Evolutionary conservation across 352 stramenopile species (phyloP).

Genomic region (Pythium myriotylum): DNA sequence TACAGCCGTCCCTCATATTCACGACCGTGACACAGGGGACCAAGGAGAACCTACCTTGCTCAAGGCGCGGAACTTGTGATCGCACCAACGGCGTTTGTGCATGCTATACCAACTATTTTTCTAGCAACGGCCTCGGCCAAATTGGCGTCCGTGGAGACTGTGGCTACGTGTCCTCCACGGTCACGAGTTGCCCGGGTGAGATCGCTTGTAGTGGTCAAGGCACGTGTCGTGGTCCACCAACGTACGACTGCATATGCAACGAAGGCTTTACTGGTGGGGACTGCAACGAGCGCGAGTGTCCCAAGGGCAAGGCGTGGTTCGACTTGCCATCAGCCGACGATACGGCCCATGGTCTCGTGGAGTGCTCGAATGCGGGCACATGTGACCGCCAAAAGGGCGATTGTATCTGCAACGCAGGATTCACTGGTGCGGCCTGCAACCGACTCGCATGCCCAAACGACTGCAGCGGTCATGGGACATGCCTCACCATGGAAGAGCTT

Average conservation of each 20-base stretch:
- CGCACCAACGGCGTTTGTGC: conserved; percentile 64
- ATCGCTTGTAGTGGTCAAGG: conserved; percentile 77
- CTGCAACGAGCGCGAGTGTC: conserved; percentile 68
- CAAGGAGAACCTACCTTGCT: conserved; percentile 89
- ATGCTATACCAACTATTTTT: conserved; percentile 89
- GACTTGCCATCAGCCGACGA: conserved; percentile 50
- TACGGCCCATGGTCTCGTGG: conserved; percentile 54
- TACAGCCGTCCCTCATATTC: conserved; percentile 46
- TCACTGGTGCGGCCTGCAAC: conserved; percentile 75
- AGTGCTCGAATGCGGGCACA: conserved; percentile 74
- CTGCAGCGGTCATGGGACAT: conserved; percentile 84
- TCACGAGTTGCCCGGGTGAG: conserved; percentile 69
- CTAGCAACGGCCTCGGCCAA: conserved; percentile 72
- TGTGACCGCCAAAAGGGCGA: conserved; percentile 75
- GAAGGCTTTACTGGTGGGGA: conserved; percentile 75
- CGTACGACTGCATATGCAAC: conserved; percentile 81
- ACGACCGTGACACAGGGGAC: conserved; percentile 76
- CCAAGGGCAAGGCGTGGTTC: conserved; percentile 74
- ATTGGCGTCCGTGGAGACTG: conserved; percentile 92
- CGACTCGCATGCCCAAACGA: conserved; percentile 64
- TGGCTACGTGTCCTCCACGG: conserved; percentile 66
- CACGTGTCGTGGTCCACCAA: conserved; percentile 69
- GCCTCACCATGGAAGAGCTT: conserved; percentile 81
- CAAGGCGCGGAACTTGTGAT: conserved; percentile 86
- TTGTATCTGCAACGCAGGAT: conserved; percentile 61